Percentiles rank a stretch among this genome's conserved stretches.
Evolutionary conservation across 1,284 basidiomycete species (phyloP).

Genomic region (Cutaneotrichosporon cutaneum): DNA sequence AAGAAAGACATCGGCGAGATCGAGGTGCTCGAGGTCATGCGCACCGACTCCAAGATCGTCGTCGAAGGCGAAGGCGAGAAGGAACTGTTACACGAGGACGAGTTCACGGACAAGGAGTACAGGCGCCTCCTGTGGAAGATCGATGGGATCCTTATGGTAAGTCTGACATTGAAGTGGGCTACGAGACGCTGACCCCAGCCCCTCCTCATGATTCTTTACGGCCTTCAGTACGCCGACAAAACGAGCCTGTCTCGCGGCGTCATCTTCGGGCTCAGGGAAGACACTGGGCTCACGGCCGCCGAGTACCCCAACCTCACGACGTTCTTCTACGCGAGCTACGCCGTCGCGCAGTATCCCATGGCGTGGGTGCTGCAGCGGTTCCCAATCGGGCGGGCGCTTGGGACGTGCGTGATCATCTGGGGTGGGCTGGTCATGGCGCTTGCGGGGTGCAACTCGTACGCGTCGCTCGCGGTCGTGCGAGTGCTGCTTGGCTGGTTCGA

Average conservation of each 20-base stretch:
- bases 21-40: background rate
- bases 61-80: background rate
- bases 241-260: constrained; percentile 16
- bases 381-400: constrained; percentile 31
- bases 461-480: constrained; percentile 22
- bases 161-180: too few relatives aligned
- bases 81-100: background rate
- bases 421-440: constrained; percentile 29
- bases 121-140: background rate
- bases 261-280: constrained; percentile 31
- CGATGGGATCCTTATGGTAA: background rate
- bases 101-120: background rate
- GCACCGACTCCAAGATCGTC: background rate
- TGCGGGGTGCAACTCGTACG: constrained; percentile 33
- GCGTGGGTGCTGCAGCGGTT: constrained; percentile 28
- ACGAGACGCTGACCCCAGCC: constrained; percentile 1
- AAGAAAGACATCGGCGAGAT: too few relatives aligned
- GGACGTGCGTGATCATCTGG: constrained; percentile 27
- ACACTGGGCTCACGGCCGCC: constrained; percentile 33
- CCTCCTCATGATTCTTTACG: constrained; percentile 15
- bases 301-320: constrained; percentile 32
- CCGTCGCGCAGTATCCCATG: constrained; percentile 34
- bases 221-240: constrained; percentile 22
- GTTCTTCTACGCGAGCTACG: constrained; percentile 29
- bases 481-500: constrained; percentile 39